Conservation (phyloP, 352 stramenopile species). For the Pythium grandisporangium region DNA sequence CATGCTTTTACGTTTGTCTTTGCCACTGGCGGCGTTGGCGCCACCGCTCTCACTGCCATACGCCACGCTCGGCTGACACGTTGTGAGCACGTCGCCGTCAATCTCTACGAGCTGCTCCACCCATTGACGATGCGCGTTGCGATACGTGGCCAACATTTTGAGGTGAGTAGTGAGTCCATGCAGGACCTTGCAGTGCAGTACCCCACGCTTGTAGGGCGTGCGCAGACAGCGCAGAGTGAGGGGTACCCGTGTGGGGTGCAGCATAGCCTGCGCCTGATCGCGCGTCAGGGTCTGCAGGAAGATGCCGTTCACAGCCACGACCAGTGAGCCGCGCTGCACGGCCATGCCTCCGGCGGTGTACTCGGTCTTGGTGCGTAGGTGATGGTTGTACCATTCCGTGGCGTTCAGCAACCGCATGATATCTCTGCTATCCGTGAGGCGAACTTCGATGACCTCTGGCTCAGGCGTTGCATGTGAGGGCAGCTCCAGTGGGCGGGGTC, state of each 20-base stretch:
- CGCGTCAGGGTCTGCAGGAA: slow-evolving; percentile 46
- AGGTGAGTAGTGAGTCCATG: slow-evolving; percentile 44
- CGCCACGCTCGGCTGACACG: slow-evolving; percentile 21
- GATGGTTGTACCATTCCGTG: slow-evolving; percentile 49
- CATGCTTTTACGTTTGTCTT: slow-evolving; percentile 21
- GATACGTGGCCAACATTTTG: slow-evolving; percentile 43
- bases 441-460: slow-evolving; percentile 12
- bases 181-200: slow-evolving; percentile 43
- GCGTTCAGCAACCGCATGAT: slow-evolving; percentile 7
- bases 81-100: slow-evolving; percentile 49
- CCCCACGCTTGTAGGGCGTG: slow-evolving; percentile 30
- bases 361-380: slow-evolving; percentile 36
- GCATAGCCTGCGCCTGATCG: slow-evolving; percentile 25
- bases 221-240: slow-evolving; percentile 38
- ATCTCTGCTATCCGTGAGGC: slow-evolving; percentile 3
- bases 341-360: slow-evolving; percentile 14
- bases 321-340: slow-evolving; percentile 37
- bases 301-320: slow-evolving; percentile 53
- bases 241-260: slow-evolving; percentile 23
- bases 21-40: slow-evolving; percentile 7
- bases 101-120: slow-evolving; percentile 59
- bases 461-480: no score
- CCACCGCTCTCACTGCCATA: slow-evolving; percentile 1
- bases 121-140: slow-evolving; percentile 30
- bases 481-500: no score